Percentiles rank a stretch among this genome's conserved stretches.
These are phyloP conservation scores for Stevia rebaudiana DNA, from an alignment of 140 eudicot species.

Conservation along the genomic window DNA sequence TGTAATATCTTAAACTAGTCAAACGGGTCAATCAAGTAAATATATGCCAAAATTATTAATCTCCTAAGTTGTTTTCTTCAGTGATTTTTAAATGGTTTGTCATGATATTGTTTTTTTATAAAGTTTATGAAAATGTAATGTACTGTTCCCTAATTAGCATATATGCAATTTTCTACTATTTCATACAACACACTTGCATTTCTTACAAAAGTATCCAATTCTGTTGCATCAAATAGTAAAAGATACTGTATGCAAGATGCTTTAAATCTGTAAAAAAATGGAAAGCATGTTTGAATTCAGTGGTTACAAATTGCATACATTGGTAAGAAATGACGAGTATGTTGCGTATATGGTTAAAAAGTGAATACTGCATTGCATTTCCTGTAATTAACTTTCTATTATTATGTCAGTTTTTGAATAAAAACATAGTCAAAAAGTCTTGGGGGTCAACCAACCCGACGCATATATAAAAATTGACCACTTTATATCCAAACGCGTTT, in stretches of 20 bases:
- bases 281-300: neutral
- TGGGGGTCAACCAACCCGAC: neutral
- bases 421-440: neutral
- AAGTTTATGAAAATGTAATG: neutral
- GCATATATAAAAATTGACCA: neutral
- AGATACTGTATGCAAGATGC: no score
- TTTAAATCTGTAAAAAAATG: no score
- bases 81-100: neutral
- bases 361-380: neutral
- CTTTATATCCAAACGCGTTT: neutral
- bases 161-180: neutral
- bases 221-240: neutral
- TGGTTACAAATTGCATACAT: neutral
- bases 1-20: neutral
- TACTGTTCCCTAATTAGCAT: neutral
- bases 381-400: neutral
- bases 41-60: neutral
- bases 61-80: neutral
- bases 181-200: neutral
- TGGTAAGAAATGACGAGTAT: neutral
- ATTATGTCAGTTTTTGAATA: neutral
- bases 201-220: neutral
- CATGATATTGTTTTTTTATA: neutral
- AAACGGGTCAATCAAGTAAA: neutral
- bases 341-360: neutral